Evolutionary conservation across 2,329 filamentous ascomycete genomes (phyloP).

Genomic region (Botrytis medusae): DNA sequence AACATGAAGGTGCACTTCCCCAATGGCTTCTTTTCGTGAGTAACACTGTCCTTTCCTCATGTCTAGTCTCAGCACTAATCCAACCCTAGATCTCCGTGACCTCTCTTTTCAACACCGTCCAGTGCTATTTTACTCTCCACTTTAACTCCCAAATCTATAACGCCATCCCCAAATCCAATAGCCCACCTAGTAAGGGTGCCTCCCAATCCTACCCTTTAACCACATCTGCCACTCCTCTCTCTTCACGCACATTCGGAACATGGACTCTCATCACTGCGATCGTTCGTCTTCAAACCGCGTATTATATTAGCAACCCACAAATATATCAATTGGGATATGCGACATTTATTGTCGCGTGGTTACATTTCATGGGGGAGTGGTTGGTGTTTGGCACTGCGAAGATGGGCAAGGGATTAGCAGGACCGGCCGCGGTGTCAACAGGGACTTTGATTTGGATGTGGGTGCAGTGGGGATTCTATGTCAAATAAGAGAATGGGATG

Average conservation of each 20-base stretch:
- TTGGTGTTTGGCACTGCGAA: constrained; percentile 74
- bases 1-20: constrained; percentile 52
- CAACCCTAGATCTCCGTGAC: constrained; percentile 70
- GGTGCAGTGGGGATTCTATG: constrained; percentile 68
- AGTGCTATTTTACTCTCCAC: constrained; percentile 76
- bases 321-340: constrained; percentile 64
- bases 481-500: constrained; percentile 39
- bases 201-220: constrained; percentile 57
- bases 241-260: constrained; percentile 70
- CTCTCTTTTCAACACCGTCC: constrained; percentile 80
- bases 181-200: constrained; percentile 50
- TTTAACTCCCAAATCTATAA: constrained; percentile 86
- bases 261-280: constrained; percentile 65
- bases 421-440: constrained; percentile 55
- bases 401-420: constrained; percentile 56
- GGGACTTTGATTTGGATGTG: constrained; percentile 59
- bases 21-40: constrained; percentile 66
- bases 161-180: not conserved
- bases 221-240: constrained; percentile 78
- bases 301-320: constrained; percentile 58
- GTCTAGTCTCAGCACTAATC: constrained; percentile 7
- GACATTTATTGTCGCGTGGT: constrained; percentile 63
- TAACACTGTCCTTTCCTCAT: not conserved
- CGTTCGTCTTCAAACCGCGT: constrained; percentile 65
- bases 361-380: constrained; percentile 66